Evolutionary conservation across 1,139 yeast genomes (phyloP), one percentile per base, ranked within the genome.

Genomic region (Yamadazyma jaroonii): DNA sequence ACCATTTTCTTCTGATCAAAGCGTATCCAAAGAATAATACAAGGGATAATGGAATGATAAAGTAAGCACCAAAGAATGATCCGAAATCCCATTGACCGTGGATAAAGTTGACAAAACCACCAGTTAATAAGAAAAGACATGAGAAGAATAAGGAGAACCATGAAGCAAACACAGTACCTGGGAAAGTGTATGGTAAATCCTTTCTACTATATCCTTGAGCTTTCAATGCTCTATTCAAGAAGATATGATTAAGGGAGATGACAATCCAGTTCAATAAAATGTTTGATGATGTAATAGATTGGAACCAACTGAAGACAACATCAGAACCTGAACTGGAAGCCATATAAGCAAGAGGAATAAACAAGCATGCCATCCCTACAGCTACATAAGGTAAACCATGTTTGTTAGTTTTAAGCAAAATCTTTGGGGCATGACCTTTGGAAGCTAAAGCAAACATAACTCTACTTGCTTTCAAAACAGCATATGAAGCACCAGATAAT

Each of bases 261-360:
- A 64, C 66, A 42, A 67, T 64, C 15, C 64, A 58, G 61, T 67
- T 61, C 71, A 73, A 66, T 24, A 65, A 57, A 32, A 67, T 50
- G 51, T 63, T 63, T 43, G 68, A 66, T 24, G 71, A 62, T 26
- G 67, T 65, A 31, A 67, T 57, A 29, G 65, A 52, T 47, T 66
- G 72, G 35, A 67, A 53, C 68, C 72, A 67, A 13, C 56, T 33
- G 66, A 71, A 67, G 32, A 67, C 61, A 12, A 57, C 54, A 24
- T 70, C 69, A 5, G 71, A 72, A 4, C 73, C 37, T 26, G 44
- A 39, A 32, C 43, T 40, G 40, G 43, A 40, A 10, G 53, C 42
- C 59, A 21, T 68, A 60, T 81, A 84, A 40, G 86, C 80, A 39
- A 84, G 62, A 37, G 76, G 62, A 0, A 87, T 87, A 46, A 84